A percentile compares a stretch with the other conserved stretches of the same genome.
Evolutionary conservation across 257 asterid species (phyloP).

Genomic region (Solanum stenotomum): DNA sequence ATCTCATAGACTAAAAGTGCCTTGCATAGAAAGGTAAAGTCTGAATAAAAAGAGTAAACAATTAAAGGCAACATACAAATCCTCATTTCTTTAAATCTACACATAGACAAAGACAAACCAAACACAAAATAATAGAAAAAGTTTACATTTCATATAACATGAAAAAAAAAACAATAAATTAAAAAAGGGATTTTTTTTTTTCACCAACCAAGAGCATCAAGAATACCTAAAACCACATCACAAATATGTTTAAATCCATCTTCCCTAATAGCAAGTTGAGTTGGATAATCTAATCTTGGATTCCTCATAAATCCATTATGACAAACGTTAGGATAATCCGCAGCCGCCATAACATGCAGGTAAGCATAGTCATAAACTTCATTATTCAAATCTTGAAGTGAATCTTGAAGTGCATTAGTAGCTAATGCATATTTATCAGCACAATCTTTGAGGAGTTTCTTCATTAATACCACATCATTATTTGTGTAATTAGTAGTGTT

Average conservation of each 20-base stretch:
- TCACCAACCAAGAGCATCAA: conserved; percentile 35
- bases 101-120: background rate
- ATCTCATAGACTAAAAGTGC: no score
- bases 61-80: no score
- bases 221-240: conserved; percentile 64
- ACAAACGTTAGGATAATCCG: conserved; percentile 73
- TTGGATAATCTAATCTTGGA: conserved; percentile 45
- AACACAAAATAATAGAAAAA: background rate
- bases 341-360: conserved; percentile 80
- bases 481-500: conserved; percentile 14
- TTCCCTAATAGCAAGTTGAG: conserved; percentile 46
- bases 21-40: no score
- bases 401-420: conserved; percentile 40
- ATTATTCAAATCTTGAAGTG: conserved; percentile 39
- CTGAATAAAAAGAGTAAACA: background rate
- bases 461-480: conserved; percentile 9
- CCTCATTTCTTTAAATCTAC: background rate
- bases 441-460: conserved; percentile 51
- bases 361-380: conserved; percentile 77
- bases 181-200: background rate
- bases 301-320: conserved; percentile 41
- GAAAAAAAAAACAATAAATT: background rate
- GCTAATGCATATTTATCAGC: conserved; percentile 59
- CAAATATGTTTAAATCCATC: conserved; percentile 70
- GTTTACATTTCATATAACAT: background rate